Evolutionary conservation across 2,329 filamentous ascomycete species (phyloP).

Genomic region (Cryphonectria radicalis): DNA sequence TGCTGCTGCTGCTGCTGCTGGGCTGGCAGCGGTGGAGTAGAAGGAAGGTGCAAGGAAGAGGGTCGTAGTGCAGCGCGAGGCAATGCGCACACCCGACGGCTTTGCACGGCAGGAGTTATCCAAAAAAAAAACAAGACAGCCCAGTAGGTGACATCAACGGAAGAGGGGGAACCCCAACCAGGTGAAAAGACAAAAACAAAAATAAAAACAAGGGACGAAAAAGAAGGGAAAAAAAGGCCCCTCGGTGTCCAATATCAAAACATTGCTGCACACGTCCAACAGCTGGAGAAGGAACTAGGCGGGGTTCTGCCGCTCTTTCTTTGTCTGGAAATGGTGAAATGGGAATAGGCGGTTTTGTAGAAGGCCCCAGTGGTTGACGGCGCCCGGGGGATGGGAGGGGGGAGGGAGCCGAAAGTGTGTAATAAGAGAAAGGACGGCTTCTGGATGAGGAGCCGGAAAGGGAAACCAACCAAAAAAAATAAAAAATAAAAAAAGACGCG

Average conservation of each 20-base stretch:
- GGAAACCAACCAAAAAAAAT: background rate
- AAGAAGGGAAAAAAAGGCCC: background rate
- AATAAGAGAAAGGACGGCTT: slow-evolving; percentile 12
- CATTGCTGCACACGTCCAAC: slow-evolving; percentile 14
- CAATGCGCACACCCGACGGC: slow-evolving; percentile 23
- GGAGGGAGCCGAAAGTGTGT: background rate
- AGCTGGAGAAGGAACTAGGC: background rate
- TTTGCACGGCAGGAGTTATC: slow-evolving; percentile 16
- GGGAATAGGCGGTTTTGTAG: slow-evolving; percentile 8
- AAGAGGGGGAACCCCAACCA: background rate
- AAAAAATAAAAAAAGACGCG: background rate
- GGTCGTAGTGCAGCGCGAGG: slow-evolving; percentile 11
- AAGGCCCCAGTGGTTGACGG: background rate
- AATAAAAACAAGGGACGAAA: background rate
- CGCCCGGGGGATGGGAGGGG: background rate
- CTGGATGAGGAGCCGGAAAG: slow-evolving; percentile 5
- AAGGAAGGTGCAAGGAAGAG: background rate
- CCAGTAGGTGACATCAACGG: slow-evolving; percentile 22
- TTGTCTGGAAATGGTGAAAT: slow-evolving; percentile 12
- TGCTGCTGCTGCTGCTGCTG: slow-evolving; percentile 8
- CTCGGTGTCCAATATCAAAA: slow-evolving; percentile 17
- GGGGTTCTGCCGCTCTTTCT: slow-evolving; percentile 1
- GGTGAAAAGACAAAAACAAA: background rate
- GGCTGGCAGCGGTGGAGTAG: background rate
- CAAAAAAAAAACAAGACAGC: slow-evolving; percentile 5